These are phyloP conservation scores for Saccharomycopsis sp. DNA, from an alignment of 805 yeast species.

Conservation along the genomic window DNA sequence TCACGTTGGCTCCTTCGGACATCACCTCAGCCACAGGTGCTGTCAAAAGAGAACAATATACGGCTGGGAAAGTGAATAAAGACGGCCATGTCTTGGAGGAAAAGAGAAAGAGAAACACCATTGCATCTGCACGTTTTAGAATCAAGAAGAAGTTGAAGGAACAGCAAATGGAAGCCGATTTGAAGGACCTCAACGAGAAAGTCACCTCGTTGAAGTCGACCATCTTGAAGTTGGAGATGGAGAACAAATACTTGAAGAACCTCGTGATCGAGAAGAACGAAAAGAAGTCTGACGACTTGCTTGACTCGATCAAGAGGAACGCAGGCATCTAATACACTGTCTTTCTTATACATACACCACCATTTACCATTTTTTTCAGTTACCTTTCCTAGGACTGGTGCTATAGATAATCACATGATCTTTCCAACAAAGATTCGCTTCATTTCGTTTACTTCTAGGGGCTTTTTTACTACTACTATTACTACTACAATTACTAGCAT, in stretches of 20 bases:
- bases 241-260: constrained; percentile 50
- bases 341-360: background rate
- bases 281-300: constrained; percentile 33
- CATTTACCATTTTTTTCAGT: background rate
- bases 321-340: constrained; percentile 25
- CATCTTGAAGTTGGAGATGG: constrained; percentile 53
- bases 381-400: background rate
- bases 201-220: constrained; percentile 40
- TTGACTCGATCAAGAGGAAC: constrained; percentile 33
- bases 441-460: background rate
- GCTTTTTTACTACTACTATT: background rate
- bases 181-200: constrained; percentile 54
- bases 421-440: background rate
- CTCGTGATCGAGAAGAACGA: constrained; percentile 48
- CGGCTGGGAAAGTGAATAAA: background rate
- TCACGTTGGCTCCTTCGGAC: background rate
- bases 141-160: constrained; percentile 88
- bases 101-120: constrained; percentile 83
- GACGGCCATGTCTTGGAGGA: constrained; percentile 30
- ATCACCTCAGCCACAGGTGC: background rate
- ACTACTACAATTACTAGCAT: background rate
- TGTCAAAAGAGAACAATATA: background rate
- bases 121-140: constrained; percentile 91
- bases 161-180: constrained; percentile 77
- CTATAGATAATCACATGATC: background rate